Conservation (phyloP, 192 early-diverging fungal genomes). For the Chytriomyces confervae region DNA sequence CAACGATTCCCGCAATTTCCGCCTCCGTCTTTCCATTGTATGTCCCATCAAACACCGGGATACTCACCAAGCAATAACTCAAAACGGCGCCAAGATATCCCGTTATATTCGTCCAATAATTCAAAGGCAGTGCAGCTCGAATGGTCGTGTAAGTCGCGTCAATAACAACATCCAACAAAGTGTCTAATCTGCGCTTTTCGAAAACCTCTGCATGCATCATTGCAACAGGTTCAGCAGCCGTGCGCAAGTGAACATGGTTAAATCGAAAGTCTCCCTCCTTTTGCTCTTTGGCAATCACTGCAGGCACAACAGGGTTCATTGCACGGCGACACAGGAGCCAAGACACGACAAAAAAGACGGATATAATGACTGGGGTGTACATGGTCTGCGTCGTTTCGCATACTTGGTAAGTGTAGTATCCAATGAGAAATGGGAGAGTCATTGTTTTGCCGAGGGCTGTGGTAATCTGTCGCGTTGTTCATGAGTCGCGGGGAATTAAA, state of each 20-base stretch:
- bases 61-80: slow-evolving; percentile 78
- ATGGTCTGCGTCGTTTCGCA: slow-evolving; percentile 65
- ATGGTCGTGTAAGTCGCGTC: slow-evolving; percentile 63
- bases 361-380: slow-evolving; percentile 74
- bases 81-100: slow-evolving; percentile 81
- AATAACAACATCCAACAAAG: slow-evolving; percentile 59
- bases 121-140: slow-evolving; percentile 46
- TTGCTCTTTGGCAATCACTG: slow-evolving; percentile 73
- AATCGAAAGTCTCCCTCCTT: slow-evolving; percentile 84
- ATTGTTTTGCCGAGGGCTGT: slow-evolving; percentile 65
- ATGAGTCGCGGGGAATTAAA: background rate
- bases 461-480: slow-evolving; percentile 51
- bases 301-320: slow-evolving; percentile 75
- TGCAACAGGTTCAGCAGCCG: slow-evolving; percentile 78
- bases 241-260: slow-evolving; percentile 72
- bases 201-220: slow-evolving; percentile 74
- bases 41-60: slow-evolving; percentile 77
- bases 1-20: slow-evolving; percentile 77
- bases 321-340: slow-evolving; percentile 65
- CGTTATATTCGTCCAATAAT: slow-evolving; percentile 61
- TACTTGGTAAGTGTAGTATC: slow-evolving; percentile 79
- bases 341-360: slow-evolving; percentile 74
- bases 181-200: slow-evolving; percentile 62
- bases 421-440: slow-evolving; percentile 74
- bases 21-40: slow-evolving; percentile 71